Percentiles rank a stretch among this genome's conserved stretches.
Conservation (phyloP, 2,329 filamentous ascomycete species). For the Xylariaceae sp. region DNA sequence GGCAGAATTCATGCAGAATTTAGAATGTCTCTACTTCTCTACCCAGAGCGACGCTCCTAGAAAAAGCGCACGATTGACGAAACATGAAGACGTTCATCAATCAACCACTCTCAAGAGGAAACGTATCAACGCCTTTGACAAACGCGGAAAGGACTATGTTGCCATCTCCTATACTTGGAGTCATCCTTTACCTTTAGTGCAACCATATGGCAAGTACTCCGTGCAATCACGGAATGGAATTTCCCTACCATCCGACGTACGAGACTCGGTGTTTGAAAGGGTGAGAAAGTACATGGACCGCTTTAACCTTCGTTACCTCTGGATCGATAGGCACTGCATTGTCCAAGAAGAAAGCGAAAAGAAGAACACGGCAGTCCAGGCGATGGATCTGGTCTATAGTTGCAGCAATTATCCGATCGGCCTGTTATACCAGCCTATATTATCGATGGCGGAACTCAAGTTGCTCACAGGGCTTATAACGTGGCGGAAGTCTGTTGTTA, state of each 20-base stretch:
- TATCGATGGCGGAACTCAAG: too few relatives aligned
- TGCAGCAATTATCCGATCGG: constrained; percentile 10
- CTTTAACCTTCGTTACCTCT: background rate
- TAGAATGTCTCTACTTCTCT: background rate
- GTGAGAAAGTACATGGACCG: constrained; percentile 15
- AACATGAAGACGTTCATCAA: background rate
- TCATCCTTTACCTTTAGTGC: background rate
- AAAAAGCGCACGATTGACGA: background rate
- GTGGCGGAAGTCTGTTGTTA: too few relatives aligned
- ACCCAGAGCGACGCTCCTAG: background rate
- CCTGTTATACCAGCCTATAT: constrained; percentile 9
- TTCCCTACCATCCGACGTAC: background rate
- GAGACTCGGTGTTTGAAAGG: constrained; percentile 13
- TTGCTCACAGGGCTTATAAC: too few relatives aligned
- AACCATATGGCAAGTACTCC: too few relatives aligned
- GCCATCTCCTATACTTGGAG: constrained; percentile 3
- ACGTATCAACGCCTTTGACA: background rate
- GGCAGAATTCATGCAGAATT: background rate
- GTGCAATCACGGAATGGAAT: background rate
- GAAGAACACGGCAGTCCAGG: constrained; percentile 8
- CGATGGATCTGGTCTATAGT: constrained; percentile 20
- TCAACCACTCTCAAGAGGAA: background rate
- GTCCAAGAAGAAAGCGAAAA: background rate
- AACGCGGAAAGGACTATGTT: background rate
- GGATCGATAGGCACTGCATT: constrained; percentile 24